phyloP scores from a whole-genome alignment of 116 monocot species.

The Papilionanthe hybrid region DNA sequence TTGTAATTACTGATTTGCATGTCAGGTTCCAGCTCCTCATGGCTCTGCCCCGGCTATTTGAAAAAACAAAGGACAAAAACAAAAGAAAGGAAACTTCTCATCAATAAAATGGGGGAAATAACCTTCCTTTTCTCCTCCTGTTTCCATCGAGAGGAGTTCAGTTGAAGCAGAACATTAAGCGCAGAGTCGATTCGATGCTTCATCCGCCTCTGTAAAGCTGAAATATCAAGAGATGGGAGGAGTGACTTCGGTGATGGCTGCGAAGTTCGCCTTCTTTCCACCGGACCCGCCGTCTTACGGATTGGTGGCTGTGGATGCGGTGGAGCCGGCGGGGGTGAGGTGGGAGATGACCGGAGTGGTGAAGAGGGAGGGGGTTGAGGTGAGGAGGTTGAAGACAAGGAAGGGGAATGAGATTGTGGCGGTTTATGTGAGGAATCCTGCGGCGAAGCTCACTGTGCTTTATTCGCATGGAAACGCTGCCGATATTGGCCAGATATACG shows the following conservation, averaged over 20 bases:
- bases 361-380: conserved; percentile 27
- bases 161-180: neutral
- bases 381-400: conserved; percentile 23
- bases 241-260: conserved; percentile 45
- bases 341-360: conserved; percentile 16
- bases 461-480: conserved; percentile 70
- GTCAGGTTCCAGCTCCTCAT: neutral
- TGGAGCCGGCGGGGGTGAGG: conserved; percentile 18
- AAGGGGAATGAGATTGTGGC: conserved; percentile 36
- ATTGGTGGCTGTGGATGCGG: conserved; percentile 22
- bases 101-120: neutral
- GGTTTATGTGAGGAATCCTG: conserved; percentile 33
- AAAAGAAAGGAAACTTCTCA: neutral
- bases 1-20: neutral
- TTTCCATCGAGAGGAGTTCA: conserved; percentile 3
- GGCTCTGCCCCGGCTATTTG: conserved; percentile 4
- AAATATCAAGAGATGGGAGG: conserved; percentile 31
- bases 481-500: conserved; percentile 49
- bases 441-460: conserved; percentile 42
- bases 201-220: neutral
- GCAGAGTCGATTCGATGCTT: neutral
- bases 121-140: neutral
- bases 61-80: too few relatives aligned
- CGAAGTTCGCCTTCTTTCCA: conserved; percentile 58
- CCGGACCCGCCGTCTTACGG: conserved; percentile 51